A percentile compares a stretch with the other conserved stretches of the same genome.
phyloP scores from a whole-genome alignment of 2,329 filamentous ascomycete species.

The Lomentospora prolificans region DNA sequence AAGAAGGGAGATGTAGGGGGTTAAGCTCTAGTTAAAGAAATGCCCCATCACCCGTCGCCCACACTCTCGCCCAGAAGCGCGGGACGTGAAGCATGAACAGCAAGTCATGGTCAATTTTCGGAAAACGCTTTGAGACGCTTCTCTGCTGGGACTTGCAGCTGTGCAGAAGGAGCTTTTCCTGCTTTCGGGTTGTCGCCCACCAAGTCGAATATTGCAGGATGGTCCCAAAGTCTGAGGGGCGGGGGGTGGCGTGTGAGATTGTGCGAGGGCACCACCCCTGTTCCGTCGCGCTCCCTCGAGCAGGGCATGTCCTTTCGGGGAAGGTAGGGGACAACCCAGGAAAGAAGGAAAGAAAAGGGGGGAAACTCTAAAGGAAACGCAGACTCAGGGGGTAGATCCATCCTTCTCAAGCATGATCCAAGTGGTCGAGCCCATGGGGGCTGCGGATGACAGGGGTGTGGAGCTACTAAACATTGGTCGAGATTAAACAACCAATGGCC shows the following conservation, averaged over 20 bases:
- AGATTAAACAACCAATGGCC: constrained; percentile 43
- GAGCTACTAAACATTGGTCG: constrained; percentile 25
- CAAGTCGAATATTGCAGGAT: constrained; percentile 7
- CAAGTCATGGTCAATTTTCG: constrained; percentile 5
- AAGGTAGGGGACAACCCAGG: constrained; percentile 17
- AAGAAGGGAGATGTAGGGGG: background rate
- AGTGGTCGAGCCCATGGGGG: constrained; percentile 38
- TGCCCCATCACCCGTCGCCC: background rate
- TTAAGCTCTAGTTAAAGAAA: background rate
- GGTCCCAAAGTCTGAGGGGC: constrained; percentile 2
- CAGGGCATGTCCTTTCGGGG: constrained; percentile 17
- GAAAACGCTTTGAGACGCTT: constrained; percentile 7
- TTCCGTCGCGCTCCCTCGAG: background rate
- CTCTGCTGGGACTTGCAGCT: constrained; percentile 7
- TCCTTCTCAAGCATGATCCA: constrained; percentile 1
- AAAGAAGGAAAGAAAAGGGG: constrained; percentile 19
- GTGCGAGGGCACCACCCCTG: background rate
- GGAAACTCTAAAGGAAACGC: constrained; percentile 18
- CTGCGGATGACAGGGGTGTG: constrained; percentile 37
- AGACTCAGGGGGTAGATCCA: constrained; percentile 11
- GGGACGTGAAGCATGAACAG: constrained; percentile 3
- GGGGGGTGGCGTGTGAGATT: background rate
- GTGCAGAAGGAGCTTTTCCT: constrained; percentile 7
- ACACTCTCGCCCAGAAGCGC: background rate
- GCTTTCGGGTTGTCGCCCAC: constrained; percentile 5